Conservation (phyloP, 805 yeast genomes). For the Kazachstania kunashirensis region DNA sequence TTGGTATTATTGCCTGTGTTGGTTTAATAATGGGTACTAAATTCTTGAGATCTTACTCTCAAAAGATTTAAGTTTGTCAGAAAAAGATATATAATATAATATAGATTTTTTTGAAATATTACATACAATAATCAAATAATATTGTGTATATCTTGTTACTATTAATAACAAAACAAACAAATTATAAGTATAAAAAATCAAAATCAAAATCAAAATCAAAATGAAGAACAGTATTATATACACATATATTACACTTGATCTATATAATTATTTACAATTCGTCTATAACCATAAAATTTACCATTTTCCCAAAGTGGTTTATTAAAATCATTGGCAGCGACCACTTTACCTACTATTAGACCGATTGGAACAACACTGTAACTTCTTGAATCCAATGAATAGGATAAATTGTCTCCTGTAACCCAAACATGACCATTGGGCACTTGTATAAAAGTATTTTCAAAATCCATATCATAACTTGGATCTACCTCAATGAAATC, state of each 20-base stretch:
- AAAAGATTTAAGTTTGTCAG: conserved; percentile 4
- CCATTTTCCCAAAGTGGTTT: conserved; percentile 35
- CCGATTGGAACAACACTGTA: conserved; percentile 89
- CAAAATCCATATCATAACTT: conserved; percentile 31
- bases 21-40: conserved; percentile 55
- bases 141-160: too few relatives aligned
- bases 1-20: conserved; percentile 39
- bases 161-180: neutral
- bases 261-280: conserved; percentile 42
- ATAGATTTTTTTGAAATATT: neutral
- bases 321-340: conserved; percentile 55
- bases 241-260: conserved; percentile 23
- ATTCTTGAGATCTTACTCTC: conserved; percentile 39
- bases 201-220: neutral
- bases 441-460: conserved; percentile 51
- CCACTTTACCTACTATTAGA: conserved; percentile 74
- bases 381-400: conserved; percentile 79
- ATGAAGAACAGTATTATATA: neutral
- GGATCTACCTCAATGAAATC: conserved; percentile 80
- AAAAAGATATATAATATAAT: conserved; percentile 7
- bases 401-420: conserved; percentile 87
- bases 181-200: neutral
- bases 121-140: neutral
- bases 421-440: conserved; percentile 97
- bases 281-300: conserved; percentile 42